A percentile compares a stretch with the other conserved stretches of the same genome.
Conservation (phyloP, 176 grass and related monocot genomes). For the Juncus inflexus region DNA sequence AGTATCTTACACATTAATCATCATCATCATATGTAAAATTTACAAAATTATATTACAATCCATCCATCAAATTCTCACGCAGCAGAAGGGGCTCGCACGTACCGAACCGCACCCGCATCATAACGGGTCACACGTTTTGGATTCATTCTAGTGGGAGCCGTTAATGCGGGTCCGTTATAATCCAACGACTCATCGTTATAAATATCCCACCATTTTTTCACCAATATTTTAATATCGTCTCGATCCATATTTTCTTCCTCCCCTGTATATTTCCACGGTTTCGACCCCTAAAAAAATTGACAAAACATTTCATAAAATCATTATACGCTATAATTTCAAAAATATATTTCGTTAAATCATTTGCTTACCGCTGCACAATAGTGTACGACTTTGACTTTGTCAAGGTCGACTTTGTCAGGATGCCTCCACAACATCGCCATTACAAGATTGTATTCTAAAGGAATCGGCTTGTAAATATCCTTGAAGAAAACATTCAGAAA, state of each 20-base stretch:
- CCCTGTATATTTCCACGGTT: constrained; percentile 75
- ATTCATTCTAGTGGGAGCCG: background rate
- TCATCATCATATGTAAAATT: background rate
- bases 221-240: constrained; percentile 59
- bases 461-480: constrained; percentile 53
- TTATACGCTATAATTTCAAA: background rate
- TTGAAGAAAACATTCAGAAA: constrained; percentile 78
- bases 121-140: constrained; percentile 12
- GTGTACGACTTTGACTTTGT: constrained; percentile 77
- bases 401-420: constrained; percentile 54
- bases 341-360: background rate
- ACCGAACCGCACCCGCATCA: constrained; percentile 22
- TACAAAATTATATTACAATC: background rate
- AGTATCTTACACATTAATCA: background rate
- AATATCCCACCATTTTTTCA: constrained; percentile 53
- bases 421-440: constrained; percentile 87
- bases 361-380: constrained; percentile 68
- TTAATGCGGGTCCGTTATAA: constrained; percentile 31
- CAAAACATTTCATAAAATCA: background rate
- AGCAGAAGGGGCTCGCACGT: constrained; percentile 47
- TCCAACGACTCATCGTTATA: constrained; percentile 53
- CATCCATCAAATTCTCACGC: constrained; percentile 31
- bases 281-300: constrained; percentile 41
- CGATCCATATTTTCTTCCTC: constrained; percentile 75
- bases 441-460: constrained; percentile 60